A percentile compares a stretch with the other conserved stretches of the same genome.
Conservation (phyloP, 192 early-diverging fungal genomes). For the Umbelopsis vinacea region DNA sequence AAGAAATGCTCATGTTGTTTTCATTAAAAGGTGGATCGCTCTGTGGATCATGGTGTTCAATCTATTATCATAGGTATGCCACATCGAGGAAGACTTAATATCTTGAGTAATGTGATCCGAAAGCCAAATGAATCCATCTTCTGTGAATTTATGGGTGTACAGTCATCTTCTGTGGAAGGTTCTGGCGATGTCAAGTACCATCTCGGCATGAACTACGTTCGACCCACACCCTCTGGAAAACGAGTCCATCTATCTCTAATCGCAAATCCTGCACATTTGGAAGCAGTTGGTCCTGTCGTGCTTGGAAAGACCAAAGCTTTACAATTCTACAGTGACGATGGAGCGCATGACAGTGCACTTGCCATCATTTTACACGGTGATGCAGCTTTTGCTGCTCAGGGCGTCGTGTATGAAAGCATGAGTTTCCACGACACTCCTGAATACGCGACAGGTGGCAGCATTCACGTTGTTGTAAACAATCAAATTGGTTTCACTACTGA, state of each 20-base stretch:
- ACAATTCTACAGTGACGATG: conserved; percentile 93
- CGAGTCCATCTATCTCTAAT: conserved; percentile 96
- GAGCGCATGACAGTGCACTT: conserved; percentile 79
- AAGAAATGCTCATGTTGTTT: conserved; percentile 9
- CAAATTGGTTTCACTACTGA: conserved; percentile 99
- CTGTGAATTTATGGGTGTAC: conserved; percentile 92
- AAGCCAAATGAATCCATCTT: conserved; percentile 99
- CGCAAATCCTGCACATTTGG: conserved; percentile 98
- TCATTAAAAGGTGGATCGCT: conserved; percentile 84
- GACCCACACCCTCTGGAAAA: conserved; percentile 96
- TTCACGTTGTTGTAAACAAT: conserved; percentile 98
- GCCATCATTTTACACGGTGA: conserved; percentile 97
- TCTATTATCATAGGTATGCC: conserved; percentile 98
- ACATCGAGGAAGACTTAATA: conserved; percentile 97
- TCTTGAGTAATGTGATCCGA: conserved; percentile 96
- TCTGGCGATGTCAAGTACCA: conserved; percentile 97
- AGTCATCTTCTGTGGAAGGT: conserved; percentile 88
- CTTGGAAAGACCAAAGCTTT: conserved; percentile 95
- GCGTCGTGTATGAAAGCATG: conserved; percentile 96
- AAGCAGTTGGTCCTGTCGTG: conserved; percentile 96
- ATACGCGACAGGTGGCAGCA: conserved; percentile 95
- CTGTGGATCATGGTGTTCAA: conserved; percentile 95
- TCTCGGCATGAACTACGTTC: conserved; percentile 92
- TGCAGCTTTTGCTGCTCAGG: conserved; percentile 97
- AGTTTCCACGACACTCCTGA: conserved; percentile 93